Base-by-base conservation (phyloP, 2,329 filamentous ascomycete genomes). In the Calonectria honghensis region DNA sequence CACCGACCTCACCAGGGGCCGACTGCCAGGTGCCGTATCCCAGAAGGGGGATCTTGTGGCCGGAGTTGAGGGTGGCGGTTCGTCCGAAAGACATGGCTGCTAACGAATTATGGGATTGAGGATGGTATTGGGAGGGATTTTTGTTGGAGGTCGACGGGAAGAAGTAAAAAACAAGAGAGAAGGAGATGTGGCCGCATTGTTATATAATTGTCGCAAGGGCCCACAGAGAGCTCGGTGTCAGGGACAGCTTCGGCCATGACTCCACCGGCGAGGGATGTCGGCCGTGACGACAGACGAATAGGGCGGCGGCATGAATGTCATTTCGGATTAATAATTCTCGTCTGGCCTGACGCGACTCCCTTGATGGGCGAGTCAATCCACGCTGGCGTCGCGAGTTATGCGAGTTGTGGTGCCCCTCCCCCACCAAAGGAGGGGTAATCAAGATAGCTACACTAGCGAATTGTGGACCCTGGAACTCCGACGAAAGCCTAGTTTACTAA, bases 11-110 rank as follows among this genome's bases (percentile, higher is more conserved):
- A 76, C 90, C 91, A 67, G 92, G 91, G 78, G 89, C 86, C 39
- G 92, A 91, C 83, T 94, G 93, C 92, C 92, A 94, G 79, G 92
- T 94, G 80, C 92, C 92, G 74, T 83, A 88, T 76, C 90, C 89
- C 75, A 93, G 85, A 65, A 88, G 87, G 3, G 92, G 91, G 72
- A 94, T 94, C 85, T 92, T 91, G 81, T 91, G 90, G 78, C 93
- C 93, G 70, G 90, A 89, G 86, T 89, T 92, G 80, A 92, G 89
- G 75, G 89, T 91, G 79, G 91, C 90, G 84, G 90, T 87, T 79
- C 83, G 85, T 73, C 86, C 89, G 81, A 87, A 85, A 81, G 91
- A 92, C 91, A 93, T 93, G 76, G 67, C 82, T 76, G 76, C 63
- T 32, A n/a, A 48, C n/a, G 20, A 13, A 41, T 41, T 41, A 3